Percentiles rank a stretch among this genome's conserved stretches.
Evolutionary conservation across 257 asterid genomes (phyloP).

Genomic region (Salvia rosmarinus): DNA sequence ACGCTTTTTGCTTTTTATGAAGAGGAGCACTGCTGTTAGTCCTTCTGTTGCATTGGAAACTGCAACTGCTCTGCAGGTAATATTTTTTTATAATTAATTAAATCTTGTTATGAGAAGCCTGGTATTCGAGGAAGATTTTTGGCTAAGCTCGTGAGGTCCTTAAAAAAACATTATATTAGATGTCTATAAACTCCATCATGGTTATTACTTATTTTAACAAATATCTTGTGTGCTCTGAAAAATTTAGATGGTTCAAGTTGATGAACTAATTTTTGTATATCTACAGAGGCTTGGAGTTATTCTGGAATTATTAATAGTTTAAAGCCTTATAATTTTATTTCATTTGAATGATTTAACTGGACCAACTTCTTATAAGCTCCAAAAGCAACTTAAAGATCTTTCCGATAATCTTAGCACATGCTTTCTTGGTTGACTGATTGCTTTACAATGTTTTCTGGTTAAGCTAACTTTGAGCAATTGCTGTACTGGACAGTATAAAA

Average conservation of each 20-base stretch:
- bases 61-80: conserved; percentile 94
- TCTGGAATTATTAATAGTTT: conserved; percentile 1
- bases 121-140: neutral
- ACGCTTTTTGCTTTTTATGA: conserved; percentile 75
- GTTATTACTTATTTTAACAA: neutral
- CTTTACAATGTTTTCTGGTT: conserved; percentile 29
- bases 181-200: neutral
- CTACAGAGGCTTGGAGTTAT: neutral
- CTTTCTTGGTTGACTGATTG: conserved; percentile 10
- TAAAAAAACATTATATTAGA: neutral
- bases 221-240: neutral
- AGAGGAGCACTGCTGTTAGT: conserved; percentile 95
- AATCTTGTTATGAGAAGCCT: conserved; percentile 20
- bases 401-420: neutral
- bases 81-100: conserved; percentile 24
- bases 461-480: conserved; percentile 44
- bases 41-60: conserved; percentile 96
- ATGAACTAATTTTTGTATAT: neutral
- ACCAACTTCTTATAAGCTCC: neutral
- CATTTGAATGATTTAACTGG: neutral
- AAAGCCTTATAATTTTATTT: neutral
- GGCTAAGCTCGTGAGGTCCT: neutral
- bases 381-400: neutral
- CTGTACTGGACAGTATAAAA: conserved; percentile 70
- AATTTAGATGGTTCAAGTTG: neutral